Base-by-base conservation (phyloP, 2,329 filamentous ascomycete genomes). In the Alternaria triticimaculans region DNA sequence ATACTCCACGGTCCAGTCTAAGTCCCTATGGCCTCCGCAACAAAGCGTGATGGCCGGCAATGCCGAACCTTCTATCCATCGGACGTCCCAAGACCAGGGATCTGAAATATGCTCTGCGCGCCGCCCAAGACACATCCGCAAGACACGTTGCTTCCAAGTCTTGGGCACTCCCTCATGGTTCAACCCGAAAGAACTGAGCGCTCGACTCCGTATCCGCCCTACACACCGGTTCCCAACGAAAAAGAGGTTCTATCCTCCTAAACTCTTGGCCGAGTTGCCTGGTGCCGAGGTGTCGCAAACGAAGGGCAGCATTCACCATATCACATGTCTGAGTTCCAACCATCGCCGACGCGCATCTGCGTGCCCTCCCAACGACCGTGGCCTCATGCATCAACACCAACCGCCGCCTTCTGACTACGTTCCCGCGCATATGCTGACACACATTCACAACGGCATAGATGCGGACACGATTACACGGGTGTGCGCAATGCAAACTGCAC, bases 241-340 rank as follows among this genome's bases (percentile, higher is more conserved):
- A 5, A 9, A 41, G 2, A 41, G n/a, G 37, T 41, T 41, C 15
- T 41, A 41, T 0, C n/a, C 2, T 1, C 8, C 37, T 6, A 18
- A 11, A 0, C 15, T 11, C 9, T 0, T 41, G 0, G n/a, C n/a
- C 9, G 37, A 11, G 37, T 10, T 0, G 0, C 33, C 2, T 41
- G 2, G 9, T 0, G 5, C 37, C 37, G 9, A 41, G 9, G n/a
- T 6, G 11, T 41, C 9, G 37, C 37, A 18, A 10, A 11, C 9
- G 37, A 18, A 11, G 1, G 15, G n/a, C 37, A 41, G 5, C 9
- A 11, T 41, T 10, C 9, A 41, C n/a, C 37, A 41, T 2, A 18
- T 18, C 15, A 41, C 37, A 41, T 18, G n/a, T 41, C 37, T 18
- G n/a, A 11, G 37, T 41, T 18, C 15, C 37, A 6, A 18, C 9